Base-by-base conservation (phyloP, 306 rosid genomes). In the Begonia loranthoides region DNA sequence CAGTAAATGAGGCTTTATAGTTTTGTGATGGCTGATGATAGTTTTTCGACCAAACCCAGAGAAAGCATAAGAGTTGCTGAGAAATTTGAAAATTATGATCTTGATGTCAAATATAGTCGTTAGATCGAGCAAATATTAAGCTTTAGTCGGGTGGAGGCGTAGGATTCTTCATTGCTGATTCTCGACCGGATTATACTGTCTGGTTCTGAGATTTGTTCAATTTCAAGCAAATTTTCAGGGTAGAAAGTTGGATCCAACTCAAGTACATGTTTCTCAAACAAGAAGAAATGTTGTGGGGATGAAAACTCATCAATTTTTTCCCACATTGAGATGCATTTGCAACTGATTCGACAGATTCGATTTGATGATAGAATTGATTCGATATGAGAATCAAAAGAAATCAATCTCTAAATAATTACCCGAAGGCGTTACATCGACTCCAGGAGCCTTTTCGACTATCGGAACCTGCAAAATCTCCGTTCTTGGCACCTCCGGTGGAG, bases 381-480 rank as follows among this genome's bases (percentile, higher is more conserved):
- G 77, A 51, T n/a, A 58, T 40, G 41, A 55, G 55, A 70, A 64
- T 84, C 74, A 89, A 72, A 84, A 89, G 95, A 85, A 85, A 75
- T 85, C 97, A 49, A 89, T 78, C 75, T 89, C 95, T 67, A 85
- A 76, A 82, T 89, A 89, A 59, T 79, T 89, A 79, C 94, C 97
- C 50, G 87, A 63, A 75, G 90, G 84, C 80, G 75, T 89, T 69
- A 85, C 75, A 62, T 76, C 82, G 51, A 69, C 82, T 22, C 81
- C 81, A 39, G 81, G 82, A 50, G 41, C 55, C 36, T 75, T 79
- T 56, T 80, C 87, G 8, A 63, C 41, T 22, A 71, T 9, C 21
- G 69, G 69, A 41, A 66, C 66, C 22, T 72, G 78, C 16, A 76
- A 56, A 0, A 39, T 3, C 21, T 63, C 57, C 13, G 66, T 24